A percentile compares a stretch with the other conserved stretches of the same genome.
phyloP scores from a whole-genome alignment of 495 filamentous ascomycete genomes.

The Polyplosphaeria fusca region DNA sequence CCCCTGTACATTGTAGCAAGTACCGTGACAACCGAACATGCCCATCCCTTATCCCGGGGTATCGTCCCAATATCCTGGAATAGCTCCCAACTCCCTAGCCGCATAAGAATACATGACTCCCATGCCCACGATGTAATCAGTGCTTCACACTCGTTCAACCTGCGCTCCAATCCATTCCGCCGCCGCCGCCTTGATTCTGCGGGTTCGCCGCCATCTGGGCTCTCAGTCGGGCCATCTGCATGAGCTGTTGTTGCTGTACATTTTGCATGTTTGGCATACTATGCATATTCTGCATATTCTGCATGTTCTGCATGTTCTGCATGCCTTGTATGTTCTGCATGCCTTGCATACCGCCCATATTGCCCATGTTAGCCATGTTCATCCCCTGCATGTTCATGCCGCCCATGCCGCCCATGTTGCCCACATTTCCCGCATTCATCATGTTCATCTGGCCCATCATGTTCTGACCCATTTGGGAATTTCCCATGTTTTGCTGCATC shows the following conservation, averaged over 20 bases:
- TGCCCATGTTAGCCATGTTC: slow-evolving; percentile 13
- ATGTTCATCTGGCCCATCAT: slow-evolving; percentile 4
- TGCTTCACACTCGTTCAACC: no score
- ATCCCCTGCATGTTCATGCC: slow-evolving; percentile 17
- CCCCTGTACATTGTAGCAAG: no score
- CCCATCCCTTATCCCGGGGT: no score
- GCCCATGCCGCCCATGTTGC: slow-evolving; percentile 14
- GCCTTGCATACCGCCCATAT: slow-evolving; percentile 15
- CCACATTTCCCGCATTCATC: slow-evolving; percentile 3
- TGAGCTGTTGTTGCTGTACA: slow-evolving; percentile 13
- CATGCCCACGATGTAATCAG: no score
- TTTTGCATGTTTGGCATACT: slow-evolving; percentile 7
- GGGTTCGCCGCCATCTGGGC: background rate
- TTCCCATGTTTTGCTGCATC: slow-evolving; percentile 11
- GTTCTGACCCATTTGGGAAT: slow-evolving; percentile 6
- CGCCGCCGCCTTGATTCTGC: slow-evolving; percentile 2
- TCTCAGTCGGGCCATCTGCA: background rate
- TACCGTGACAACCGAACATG: no score
- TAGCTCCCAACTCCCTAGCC: no score
- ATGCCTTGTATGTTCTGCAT: slow-evolving; percentile 19
- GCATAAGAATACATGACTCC: no score
- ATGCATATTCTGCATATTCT: slow-evolving; percentile 5
- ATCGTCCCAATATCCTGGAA: no score
- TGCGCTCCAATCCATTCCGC: slow-evolving; percentile 15
- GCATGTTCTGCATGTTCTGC: slow-evolving; percentile 19